These are phyloP conservation scores for Hanseniaspora lindneri DNA, from an alignment of 805 yeast species.

Conservation along the genomic window DNA sequence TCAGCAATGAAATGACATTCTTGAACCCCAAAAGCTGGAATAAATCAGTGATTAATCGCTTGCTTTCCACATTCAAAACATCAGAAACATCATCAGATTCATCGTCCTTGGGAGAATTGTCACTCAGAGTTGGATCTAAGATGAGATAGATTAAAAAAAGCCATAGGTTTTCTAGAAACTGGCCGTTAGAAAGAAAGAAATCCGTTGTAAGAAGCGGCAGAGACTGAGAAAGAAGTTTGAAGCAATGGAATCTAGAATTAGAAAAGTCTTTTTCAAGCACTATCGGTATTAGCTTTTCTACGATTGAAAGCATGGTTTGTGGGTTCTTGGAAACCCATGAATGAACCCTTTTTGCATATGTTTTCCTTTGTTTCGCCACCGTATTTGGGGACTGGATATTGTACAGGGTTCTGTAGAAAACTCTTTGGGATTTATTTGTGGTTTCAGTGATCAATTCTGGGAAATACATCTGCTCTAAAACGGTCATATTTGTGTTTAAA, in stretches of 20 bases:
- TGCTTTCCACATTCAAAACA: constrained; percentile 1
- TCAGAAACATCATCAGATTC: neutral
- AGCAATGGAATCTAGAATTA: constrained; percentile 5
- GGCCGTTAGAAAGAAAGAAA: neutral
- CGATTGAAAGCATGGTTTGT: neutral
- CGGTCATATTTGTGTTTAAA: neutral
- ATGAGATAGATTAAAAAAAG: neutral
- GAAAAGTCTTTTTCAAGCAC: constrained; percentile 3
- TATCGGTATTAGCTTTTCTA: neutral
- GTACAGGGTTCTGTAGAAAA: constrained; percentile 1
- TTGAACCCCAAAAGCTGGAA: neutral
- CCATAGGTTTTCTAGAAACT: constrained; percentile 3
- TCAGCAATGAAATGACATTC: neutral
- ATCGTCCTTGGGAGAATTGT: neutral
- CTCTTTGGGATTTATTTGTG: neutral
- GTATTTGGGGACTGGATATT: constrained; percentile 1
- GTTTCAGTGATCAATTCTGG: constrained; percentile 3
- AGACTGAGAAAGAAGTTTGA: neutral
- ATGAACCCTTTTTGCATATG: neutral
- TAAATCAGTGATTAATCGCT: neutral
- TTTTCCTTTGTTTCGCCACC: neutral
- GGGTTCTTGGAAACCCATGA: neutral
- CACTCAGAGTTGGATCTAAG: neutral
- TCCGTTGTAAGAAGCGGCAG: neutral
- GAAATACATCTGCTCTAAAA: constrained; percentile 8